Evolutionary conservation across 345 rosid genomes (phyloP).

Genomic region (Eucalyptus sideroxylon): DNA sequence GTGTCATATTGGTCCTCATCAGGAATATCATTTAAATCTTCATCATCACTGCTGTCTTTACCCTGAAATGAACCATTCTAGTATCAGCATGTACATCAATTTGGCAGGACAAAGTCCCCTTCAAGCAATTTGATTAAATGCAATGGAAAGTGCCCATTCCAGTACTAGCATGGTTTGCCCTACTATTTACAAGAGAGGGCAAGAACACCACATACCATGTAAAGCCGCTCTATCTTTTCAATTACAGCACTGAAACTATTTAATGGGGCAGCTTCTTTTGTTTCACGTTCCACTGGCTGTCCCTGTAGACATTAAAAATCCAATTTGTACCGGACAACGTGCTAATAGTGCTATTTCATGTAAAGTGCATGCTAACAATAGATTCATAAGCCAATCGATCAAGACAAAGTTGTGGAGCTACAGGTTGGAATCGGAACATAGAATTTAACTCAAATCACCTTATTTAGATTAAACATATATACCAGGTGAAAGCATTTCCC

Average conservation of each 20-base stretch:
- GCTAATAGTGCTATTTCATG: not conserved
- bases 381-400: not conserved
- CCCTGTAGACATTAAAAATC: slow-evolving; percentile 18
- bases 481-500: not conserved
- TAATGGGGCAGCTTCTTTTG: slow-evolving; percentile 43
- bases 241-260: slow-evolving; percentile 84
- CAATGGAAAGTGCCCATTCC: not conserved
- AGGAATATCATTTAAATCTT: slow-evolving; percentile 67
- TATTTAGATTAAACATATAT: not conserved
- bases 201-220: slow-evolving; percentile 39
- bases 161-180: not conserved
- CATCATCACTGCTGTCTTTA: slow-evolving; percentile 92
- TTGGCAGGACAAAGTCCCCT: not conserved
- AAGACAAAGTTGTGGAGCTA: not conserved
- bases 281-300: slow-evolving; percentile 31
- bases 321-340: not conserved
- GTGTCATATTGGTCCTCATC: slow-evolving; percentile 97
- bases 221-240: slow-evolving; percentile 94
- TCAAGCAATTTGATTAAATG: not conserved
- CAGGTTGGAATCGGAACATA: not conserved
- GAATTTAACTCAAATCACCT: not conserved
- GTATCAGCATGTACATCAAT: not conserved
- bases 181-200: not conserved
- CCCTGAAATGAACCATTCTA: slow-evolving; percentile 38
- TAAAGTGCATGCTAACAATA: not conserved